Evolutionary conservation across 129 eudicot genomes (phyloP), one percentile per base, ranked within the genome.

Genomic region (Chrysanthemum seticuspe): DNA sequence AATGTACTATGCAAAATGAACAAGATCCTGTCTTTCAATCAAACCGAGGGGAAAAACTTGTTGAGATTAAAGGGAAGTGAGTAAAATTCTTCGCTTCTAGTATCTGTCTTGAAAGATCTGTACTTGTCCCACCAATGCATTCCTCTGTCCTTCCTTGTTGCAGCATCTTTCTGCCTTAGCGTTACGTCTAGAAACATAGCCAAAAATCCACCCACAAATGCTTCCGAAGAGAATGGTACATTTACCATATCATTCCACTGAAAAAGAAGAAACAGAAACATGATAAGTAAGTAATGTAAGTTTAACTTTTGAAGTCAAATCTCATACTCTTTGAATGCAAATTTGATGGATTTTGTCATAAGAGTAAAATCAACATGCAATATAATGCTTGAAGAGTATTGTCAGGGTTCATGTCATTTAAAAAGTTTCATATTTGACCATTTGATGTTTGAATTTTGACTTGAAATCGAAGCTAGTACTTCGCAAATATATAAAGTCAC

Each of bases 111-210:
- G 77, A 82, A 94, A 6, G 96, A 86, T 76, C 85, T 74, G 81
- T 88, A 94, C 74, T 82, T 87, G 67, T 90, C 91, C 97, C 96
- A 94, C 99, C 99, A 94, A 49, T 80, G 96, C 96, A 87, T 83
- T 15, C 97, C 99, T 68, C 99, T 82, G 62, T 94, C 99, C 68
- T 94, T 94, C 80, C 93, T 86, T 29, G 89, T 76, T 19, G 89
- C 77, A 53, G 73, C 73, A 77, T 94, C 99, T 59, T 90, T 94
- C 10, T 79, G 83, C 14, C 71, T 89, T 77, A 94, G 59, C 0
- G 97, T 86, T 14, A 79, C 84, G 31, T 94, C 99, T 55, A 94
- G 79, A 73, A 94, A 75, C 68, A 84, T 52, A 8, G 96, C 97
- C 80, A 90, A 67, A 19, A 86, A 19, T 4, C 97, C 99, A 3